Evolutionary conservation across 345 rosid species (phyloP).

Genomic region (Citrus australasica): DNA sequence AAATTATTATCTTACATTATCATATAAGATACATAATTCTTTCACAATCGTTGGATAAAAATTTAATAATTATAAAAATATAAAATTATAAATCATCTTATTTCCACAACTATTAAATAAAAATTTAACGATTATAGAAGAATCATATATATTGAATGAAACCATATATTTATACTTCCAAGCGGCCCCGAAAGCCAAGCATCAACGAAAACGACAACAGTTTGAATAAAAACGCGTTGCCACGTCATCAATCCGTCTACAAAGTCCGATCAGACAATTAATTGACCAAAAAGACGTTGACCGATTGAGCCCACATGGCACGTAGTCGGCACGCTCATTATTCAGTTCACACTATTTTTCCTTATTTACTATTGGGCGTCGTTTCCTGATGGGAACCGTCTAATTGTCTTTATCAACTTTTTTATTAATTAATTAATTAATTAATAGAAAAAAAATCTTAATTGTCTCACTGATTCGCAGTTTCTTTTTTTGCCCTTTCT

Average conservation of each 20-base stretch:
- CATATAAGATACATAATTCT: no score
- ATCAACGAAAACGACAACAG: neutral
- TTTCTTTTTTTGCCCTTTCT: neutral
- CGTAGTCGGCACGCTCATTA: neutral
- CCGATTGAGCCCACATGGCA: neutral
- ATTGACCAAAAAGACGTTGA: neutral
- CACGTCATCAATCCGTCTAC: neutral
- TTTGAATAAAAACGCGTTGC: neutral
- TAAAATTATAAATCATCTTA: no score
- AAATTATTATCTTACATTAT: no score
- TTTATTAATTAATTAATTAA: neutral
- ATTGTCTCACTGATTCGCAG: neutral
- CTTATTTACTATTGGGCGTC: neutral
- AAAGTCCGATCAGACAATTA: neutral
- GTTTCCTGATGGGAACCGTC: neutral
- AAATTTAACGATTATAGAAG: rapidly evolving
- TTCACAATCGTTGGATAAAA: rapidly evolving
- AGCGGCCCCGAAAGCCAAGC: neutral
- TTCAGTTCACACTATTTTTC: neutral
- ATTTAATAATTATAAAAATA: no score
- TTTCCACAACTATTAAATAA: rapidly evolving
- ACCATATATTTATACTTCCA: no score
- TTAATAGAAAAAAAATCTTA: neutral
- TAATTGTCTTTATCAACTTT: neutral
- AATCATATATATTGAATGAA: no score